Evolutionary conservation across 257 asterid genomes (phyloP).

Genomic region (Jaltomata sinuosa): DNA sequence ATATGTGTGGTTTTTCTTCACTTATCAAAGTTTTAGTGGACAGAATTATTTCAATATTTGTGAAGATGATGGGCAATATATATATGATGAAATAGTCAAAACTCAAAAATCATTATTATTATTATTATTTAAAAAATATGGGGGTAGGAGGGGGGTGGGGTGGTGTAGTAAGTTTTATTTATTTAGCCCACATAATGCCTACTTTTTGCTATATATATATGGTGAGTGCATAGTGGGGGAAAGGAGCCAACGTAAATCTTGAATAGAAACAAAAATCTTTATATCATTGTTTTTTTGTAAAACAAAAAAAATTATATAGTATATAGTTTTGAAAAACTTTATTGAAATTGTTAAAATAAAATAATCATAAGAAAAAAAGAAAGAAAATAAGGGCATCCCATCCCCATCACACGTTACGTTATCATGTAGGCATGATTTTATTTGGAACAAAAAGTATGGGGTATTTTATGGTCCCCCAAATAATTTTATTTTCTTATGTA

Average conservation of each 20-base stretch:
- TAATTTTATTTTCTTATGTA: background rate
- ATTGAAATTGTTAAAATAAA: background rate
- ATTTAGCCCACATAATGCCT: conserved; percentile 19
- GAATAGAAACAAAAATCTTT: background rate
- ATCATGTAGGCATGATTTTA: conserved; percentile 28
- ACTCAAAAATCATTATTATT: background rate
- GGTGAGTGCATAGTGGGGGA: conserved; percentile 40
- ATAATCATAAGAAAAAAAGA: conserved; percentile 9
- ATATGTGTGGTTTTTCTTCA: background rate
- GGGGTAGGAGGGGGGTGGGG: background rate
- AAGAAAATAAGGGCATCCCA: conserved; percentile 42
- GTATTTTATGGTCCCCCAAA: conserved; percentile 20
- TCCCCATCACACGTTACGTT: conserved; percentile 50
- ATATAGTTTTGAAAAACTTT: background rate
- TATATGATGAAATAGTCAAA: background rate
- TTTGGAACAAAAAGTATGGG: conserved; percentile 25
- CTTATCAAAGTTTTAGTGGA: background rate
- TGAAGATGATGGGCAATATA: background rate
- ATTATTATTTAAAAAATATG: background rate
- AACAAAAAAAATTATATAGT: background rate
- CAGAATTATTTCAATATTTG: background rate
- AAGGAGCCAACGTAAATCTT: background rate
- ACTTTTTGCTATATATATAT: conserved; percentile 14
- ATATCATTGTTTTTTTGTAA: background rate
- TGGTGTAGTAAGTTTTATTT: background rate